Percentiles rank a stretch among this genome's conserved stretches.
Evolutionary conservation across 805 yeast species (phyloP).

Genomic region (Myxozyma neotropica): DNA sequence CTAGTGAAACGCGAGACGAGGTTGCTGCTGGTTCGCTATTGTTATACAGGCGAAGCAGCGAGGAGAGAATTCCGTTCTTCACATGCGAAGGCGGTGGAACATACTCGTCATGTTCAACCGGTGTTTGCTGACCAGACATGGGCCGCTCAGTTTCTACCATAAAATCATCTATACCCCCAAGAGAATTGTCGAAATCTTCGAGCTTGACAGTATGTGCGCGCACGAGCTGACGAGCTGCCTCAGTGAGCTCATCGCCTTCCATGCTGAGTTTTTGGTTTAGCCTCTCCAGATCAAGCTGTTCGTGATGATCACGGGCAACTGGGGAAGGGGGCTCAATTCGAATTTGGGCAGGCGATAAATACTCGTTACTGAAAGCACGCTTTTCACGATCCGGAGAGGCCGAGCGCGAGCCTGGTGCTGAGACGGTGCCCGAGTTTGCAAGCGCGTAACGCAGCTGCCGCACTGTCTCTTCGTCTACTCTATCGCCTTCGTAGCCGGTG

Average conservation of each 20-base stretch:
- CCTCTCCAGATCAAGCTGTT: slow-evolving; percentile 18
- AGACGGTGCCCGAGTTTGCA: slow-evolving; percentile 19
- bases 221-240: slow-evolving; percentile 34
- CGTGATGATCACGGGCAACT: background rate
- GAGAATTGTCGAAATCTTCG: background rate
- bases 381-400: slow-evolving; percentile 12
- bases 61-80: slow-evolving; percentile 83
- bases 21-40: slow-evolving; percentile 34
- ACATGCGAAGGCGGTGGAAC: slow-evolving; percentile 66
- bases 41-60: slow-evolving; percentile 67
- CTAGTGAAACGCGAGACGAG: slow-evolving; percentile 13
- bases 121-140: slow-evolving; percentile 26
- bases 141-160: slow-evolving; percentile 26
- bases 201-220: slow-evolving; percentile 29
- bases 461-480: slow-evolving; percentile 14
- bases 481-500: background rate
- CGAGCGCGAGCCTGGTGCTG: slow-evolving; percentile 23
- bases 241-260: slow-evolving; percentile 17
- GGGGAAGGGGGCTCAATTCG: slow-evolving; percentile 5
- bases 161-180: slow-evolving; percentile 2
- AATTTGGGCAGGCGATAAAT: background rate
- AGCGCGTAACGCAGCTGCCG: slow-evolving; percentile 22
- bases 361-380: background rate
- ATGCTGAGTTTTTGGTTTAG: slow-evolving; percentile 6
- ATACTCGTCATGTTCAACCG: slow-evolving; percentile 45